Evolutionary conservation across 2,329 filamentous ascomycete genomes (phyloP).

Genomic region (Alternaria atra): DNA sequence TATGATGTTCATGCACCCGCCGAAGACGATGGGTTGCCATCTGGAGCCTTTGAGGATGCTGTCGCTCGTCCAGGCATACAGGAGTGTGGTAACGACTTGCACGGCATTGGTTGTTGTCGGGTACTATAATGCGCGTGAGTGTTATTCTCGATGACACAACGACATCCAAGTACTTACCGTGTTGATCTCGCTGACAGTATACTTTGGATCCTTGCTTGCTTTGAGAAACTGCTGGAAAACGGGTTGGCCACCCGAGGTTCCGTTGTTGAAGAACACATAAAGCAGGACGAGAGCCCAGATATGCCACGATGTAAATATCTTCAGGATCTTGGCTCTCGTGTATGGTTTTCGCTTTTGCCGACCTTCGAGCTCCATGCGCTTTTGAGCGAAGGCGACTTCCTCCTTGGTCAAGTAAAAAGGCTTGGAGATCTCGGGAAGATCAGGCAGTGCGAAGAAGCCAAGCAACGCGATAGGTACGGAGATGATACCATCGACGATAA

Average conservation of each 20-base stretch:
- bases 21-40: slow-evolving; percentile 32
- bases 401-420: slow-evolving; percentile 15
- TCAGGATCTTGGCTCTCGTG: slow-evolving; percentile 17
- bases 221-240: slow-evolving; percentile 30
- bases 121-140: slow-evolving; percentile 19
- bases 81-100: slow-evolving; percentile 30
- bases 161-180: slow-evolving; percentile 11
- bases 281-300: slow-evolving; percentile 24
- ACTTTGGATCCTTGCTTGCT: slow-evolving; percentile 25
- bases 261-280: slow-evolving; percentile 15
- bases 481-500: slow-evolving; percentile 31
- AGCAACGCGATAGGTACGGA: slow-evolving; percentile 26
- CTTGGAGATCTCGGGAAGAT: slow-evolving; percentile 29
- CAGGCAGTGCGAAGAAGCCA: slow-evolving; percentile 29
- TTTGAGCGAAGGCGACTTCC: slow-evolving; percentile 22
- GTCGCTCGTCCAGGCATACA: slow-evolving; percentile 31
- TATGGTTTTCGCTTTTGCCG: background rate
- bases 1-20: slow-evolving; percentile 28
- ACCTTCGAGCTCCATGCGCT: slow-evolving; percentile 11
- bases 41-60: slow-evolving; percentile 26
- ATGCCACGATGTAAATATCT: slow-evolving; percentile 14
- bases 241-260: background rate
- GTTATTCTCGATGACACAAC: too few species aligned
- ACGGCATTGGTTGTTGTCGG: slow-evolving; percentile 31
- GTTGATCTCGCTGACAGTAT: slow-evolving; percentile 25